Conservation (phyloP, 345 rosid species). For the Lumnitzera littorea region DNA sequence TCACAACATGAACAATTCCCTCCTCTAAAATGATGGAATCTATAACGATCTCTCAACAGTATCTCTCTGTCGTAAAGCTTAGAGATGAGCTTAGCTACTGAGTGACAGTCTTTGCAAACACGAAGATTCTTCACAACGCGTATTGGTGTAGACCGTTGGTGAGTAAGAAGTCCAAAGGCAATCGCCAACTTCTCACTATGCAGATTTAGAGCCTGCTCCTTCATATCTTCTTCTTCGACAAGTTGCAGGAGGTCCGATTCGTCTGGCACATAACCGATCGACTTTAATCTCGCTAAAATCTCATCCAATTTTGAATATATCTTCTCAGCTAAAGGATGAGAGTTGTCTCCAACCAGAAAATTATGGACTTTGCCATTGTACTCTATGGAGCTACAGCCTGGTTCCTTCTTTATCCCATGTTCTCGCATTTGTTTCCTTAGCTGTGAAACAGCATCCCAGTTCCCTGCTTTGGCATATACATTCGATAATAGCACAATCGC, state of each 20-base stretch:
- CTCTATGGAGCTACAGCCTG: slow-evolving; percentile 77
- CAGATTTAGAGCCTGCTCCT: slow-evolving; percentile 51
- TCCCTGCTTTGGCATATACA: slow-evolving; percentile 53
- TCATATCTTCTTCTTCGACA: slow-evolving; percentile 56
- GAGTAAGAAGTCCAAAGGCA: slow-evolving; percentile 53
- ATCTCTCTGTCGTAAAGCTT: slow-evolving; percentile 48
- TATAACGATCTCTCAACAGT: slow-evolving; percentile 46
- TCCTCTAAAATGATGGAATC: slow-evolving; percentile 58
- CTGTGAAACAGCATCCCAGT: slow-evolving; percentile 50
- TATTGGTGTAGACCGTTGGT: slow-evolving; percentile 32
- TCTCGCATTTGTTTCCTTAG: slow-evolving; percentile 62
- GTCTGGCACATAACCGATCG: slow-evolving; percentile 43
- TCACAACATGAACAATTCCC: slow-evolving; percentile 68
- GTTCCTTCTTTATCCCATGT: slow-evolving; percentile 56
- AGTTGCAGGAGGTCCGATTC: slow-evolving; percentile 54
- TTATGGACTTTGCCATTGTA: slow-evolving; percentile 49
- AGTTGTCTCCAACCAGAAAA: slow-evolving; percentile 54
- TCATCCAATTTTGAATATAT: slow-evolving; percentile 51
- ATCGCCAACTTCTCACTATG: slow-evolving; percentile 71
- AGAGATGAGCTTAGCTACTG: slow-evolving; percentile 57
- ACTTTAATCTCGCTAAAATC: slow-evolving; percentile 35
- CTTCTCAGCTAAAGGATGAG: slow-evolving; percentile 42
- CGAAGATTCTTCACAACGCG: slow-evolving; percentile 62
- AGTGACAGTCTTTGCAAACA: slow-evolving; percentile 64
- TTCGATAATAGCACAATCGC: slow-evolving; percentile 63